A percentile compares a stretch with the other conserved stretches of the same genome.
Conservation (phyloP, 2,329 filamentous ascomycete species). For the Stemphylium vesicarium region DNA sequence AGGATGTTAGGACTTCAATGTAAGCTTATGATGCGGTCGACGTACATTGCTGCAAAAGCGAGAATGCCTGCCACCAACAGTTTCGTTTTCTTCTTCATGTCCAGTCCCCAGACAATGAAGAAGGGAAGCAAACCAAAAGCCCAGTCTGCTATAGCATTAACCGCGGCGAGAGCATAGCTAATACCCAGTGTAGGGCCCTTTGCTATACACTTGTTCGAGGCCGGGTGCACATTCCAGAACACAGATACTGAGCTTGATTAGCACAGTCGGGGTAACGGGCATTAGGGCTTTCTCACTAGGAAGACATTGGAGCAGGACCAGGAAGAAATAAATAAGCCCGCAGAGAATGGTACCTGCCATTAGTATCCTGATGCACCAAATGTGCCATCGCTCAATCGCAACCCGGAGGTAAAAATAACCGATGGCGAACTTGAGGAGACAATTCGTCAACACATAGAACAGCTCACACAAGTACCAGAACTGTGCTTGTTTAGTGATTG, state of each 20-base stretch:
- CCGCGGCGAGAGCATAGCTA: slow-evolving; percentile 50
- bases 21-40: not conserved
- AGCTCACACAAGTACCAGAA: slow-evolving; percentile 64
- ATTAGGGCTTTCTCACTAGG: slow-evolving; percentile 38
- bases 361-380: slow-evolving; percentile 55
- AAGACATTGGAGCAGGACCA: slow-evolving; percentile 61
- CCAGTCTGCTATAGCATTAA: slow-evolving; percentile 45
- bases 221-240: slow-evolving; percentile 57
- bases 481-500: slow-evolving; percentile 32
- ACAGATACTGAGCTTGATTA: slow-evolving; percentile 44
- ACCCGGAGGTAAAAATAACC: slow-evolving; percentile 62
- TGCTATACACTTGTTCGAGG: slow-evolving; percentile 51
- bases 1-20: not conserved
- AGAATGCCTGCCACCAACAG: slow-evolving; percentile 60
- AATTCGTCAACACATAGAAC: slow-evolving; percentile 59
- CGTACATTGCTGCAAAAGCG: slow-evolving; percentile 51
- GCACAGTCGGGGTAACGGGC: not conserved
- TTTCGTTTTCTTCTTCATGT: slow-evolving; percentile 62
- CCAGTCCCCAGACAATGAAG: slow-evolving; percentile 61
- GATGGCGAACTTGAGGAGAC: slow-evolving; percentile 59
- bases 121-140: slow-evolving; percentile 47
- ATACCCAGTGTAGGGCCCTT: slow-evolving; percentile 58
- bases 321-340: slow-evolving; percentile 58
- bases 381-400: slow-evolving; percentile 54
- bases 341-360: slow-evolving; percentile 55